Conservation (phyloP, 1,139 yeast genomes). For the Zygoascus meyerae region DNA sequence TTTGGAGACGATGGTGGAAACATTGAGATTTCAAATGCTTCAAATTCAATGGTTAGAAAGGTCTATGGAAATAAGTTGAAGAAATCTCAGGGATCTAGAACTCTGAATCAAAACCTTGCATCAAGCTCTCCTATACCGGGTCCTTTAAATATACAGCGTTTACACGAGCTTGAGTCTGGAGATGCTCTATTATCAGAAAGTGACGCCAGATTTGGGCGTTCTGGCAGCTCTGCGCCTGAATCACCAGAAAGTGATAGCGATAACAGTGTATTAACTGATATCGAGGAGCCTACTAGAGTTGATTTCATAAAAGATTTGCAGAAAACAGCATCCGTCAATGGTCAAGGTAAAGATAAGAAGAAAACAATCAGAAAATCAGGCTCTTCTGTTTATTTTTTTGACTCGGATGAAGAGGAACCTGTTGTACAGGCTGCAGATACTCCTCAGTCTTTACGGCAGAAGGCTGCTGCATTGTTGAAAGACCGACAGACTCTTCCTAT, state of each 20-base stretch:
- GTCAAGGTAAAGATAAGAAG: neutral
- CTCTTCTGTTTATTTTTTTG: conserved; percentile 21
- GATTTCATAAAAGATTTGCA: neutral
- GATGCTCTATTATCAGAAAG: conserved; percentile 16
- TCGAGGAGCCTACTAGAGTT: neutral
- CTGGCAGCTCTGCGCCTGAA: conserved; percentile 8
- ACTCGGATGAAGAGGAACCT: conserved; percentile 34
- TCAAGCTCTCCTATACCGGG: conserved; percentile 11
- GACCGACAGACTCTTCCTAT: conserved; percentile 62
- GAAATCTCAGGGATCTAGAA: neutral
- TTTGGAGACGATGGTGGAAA: conserved; percentile 20
- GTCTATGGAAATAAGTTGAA: neutral
- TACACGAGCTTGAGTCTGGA: conserved; percentile 16
- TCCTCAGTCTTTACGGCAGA: conserved; percentile 6
- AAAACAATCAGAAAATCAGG: neutral
- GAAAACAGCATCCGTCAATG: neutral
- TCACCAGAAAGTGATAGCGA: conserved; percentile 5
- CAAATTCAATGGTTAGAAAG: neutral
- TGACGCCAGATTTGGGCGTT: conserved; percentile 15
- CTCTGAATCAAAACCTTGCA: neutral
- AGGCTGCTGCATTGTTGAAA: conserved; percentile 14
- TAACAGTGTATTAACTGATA: neutral
- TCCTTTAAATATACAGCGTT: conserved; percentile 18
- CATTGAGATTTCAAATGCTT: neutral
- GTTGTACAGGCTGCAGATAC: conserved; percentile 22